A percentile compares a stretch with the other conserved stretches of the same genome.
phyloP scores from a whole-genome alignment of 257 asterid species.

The Marsdenia floribunda region DNA sequence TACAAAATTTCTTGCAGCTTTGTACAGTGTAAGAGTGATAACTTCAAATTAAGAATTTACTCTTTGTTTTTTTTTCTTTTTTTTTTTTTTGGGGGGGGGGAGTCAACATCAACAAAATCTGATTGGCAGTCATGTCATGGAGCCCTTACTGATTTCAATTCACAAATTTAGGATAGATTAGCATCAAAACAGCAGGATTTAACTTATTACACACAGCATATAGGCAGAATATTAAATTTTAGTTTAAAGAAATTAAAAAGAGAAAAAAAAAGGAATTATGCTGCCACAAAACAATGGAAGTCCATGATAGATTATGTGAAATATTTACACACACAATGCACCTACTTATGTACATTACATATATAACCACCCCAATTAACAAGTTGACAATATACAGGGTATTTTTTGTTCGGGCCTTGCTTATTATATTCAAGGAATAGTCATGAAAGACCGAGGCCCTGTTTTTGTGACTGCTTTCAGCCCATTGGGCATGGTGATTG shows the following conservation, averaged over 20 bases:
- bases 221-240: neutral
- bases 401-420: slow-evolving; percentile 82
- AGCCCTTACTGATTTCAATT: neutral
- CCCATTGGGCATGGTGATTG: slow-evolving; percentile 85
- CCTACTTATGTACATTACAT: neutral
- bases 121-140: neutral
- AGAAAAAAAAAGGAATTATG: neutral
- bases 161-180: neutral
- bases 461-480: slow-evolving; percentile 87
- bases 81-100: no score
- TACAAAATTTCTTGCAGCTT: slow-evolving; percentile 62
- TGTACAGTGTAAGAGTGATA: slow-evolving; percentile 61
- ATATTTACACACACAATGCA: neutral
- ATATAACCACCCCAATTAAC: neutral
- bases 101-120: neutral
- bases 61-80: neutral
- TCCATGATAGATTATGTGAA: neutral
- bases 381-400: slow-evolving; percentile 46
- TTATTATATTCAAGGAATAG: slow-evolving; percentile 75
- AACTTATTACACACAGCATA: neutral
- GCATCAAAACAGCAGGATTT: neutral
- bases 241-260: neutral
- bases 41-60: neutral
- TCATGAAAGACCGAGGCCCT: slow-evolving; percentile 83
- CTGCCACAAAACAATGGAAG: neutral